Conservation (phyloP, 2,329 filamentous ascomycete genomes). For the Paecilomyces variotii region DNA sequence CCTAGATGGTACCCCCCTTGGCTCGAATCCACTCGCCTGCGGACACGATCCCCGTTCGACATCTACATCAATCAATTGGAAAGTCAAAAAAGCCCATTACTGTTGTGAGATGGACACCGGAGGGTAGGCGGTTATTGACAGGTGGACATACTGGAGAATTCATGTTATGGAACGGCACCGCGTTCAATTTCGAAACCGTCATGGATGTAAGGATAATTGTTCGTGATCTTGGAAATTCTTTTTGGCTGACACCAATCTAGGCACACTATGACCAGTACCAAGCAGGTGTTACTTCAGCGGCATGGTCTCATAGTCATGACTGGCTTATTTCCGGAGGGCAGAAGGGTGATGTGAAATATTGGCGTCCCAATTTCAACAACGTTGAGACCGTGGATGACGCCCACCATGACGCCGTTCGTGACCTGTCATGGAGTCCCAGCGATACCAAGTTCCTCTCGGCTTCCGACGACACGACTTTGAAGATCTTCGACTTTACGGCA, state of each 20-base stretch:
- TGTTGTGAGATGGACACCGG: slow-evolving; percentile 94
- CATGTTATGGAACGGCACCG: slow-evolving; percentile 96
- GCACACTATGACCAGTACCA: slow-evolving; percentile 63
- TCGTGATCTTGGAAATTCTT: not conserved
- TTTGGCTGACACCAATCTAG: slow-evolving; percentile 21
- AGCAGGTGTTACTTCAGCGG: slow-evolving; percentile 36
- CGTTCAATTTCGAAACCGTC: slow-evolving; percentile 98
- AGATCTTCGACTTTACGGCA: slow-evolving; percentile 92
- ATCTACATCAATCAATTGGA: slow-evolving; percentile 95
- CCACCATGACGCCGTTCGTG: slow-evolving; percentile 80
- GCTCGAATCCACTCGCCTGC: slow-evolving; percentile 66
- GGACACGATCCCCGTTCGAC: slow-evolving; percentile 86
- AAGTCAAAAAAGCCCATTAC: slow-evolving; percentile 98
- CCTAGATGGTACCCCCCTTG: slow-evolving; percentile 75
- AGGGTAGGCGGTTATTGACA: slow-evolving; percentile 82
- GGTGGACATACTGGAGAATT: slow-evolving; percentile 96
- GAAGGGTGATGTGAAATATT: slow-evolving; percentile 93
- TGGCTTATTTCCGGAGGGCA: slow-evolving; percentile 96
- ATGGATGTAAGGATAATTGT: slow-evolving; percentile 57
- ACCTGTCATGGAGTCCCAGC: slow-evolving; percentile 86
- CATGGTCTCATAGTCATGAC: slow-evolving; percentile 89
- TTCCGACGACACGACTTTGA: slow-evolving; percentile 84
- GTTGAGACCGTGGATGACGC: slow-evolving; percentile 83
- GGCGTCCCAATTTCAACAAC: slow-evolving; percentile 99
- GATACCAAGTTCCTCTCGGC: slow-evolving; percentile 95